Percentiles rank a stretch among this genome's conserved stretches.
These are phyloP conservation scores for Pichia heedii DNA, from an alignment of 805 yeast species.

Conservation along the genomic window DNA sequence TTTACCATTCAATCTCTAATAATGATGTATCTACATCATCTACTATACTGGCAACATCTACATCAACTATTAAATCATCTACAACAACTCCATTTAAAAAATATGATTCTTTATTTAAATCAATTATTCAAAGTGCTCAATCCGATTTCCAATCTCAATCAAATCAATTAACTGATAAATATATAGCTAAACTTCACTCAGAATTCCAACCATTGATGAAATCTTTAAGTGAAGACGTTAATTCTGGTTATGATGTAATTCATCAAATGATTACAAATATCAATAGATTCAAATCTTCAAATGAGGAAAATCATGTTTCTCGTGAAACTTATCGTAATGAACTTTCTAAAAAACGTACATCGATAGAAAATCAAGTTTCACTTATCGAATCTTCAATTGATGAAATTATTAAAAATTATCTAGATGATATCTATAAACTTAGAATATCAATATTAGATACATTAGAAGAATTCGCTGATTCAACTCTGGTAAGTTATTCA, in stretches of 20 bases:
- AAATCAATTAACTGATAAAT: constrained; percentile 20
- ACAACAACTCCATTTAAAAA: constrained; percentile 18
- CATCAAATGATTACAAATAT: constrained; percentile 20
- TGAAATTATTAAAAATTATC: constrained; percentile 24
- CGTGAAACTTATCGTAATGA: constrained; percentile 40
- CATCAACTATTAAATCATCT: not conserved
- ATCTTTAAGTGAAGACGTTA: constrained; percentile 22
- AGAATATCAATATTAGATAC: constrained; percentile 48
- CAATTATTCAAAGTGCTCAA: constrained; percentile 31
- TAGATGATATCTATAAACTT: constrained; percentile 23
- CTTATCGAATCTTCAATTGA: constrained; percentile 26
- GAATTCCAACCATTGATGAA: constrained; percentile 28
- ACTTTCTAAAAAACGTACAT: constrained; percentile 26
- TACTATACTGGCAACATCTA: constrained; percentile 4
- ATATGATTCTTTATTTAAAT: constrained; percentile 26
- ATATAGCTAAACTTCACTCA: constrained; percentile 23
- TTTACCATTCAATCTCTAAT: constrained; percentile 6
- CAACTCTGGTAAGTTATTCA: constrained; percentile 55
- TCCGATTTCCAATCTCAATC: constrained; percentile 32
- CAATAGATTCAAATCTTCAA: constrained; percentile 11
- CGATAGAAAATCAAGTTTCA: constrained; percentile 25
- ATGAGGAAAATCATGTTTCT: constrained; percentile 27
- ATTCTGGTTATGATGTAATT: constrained; percentile 21
- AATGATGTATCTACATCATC: not conserved
- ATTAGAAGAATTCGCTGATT: constrained; percentile 66